Base-by-base conservation (phyloP, 495 filamentous ascomycete species). In the Staphylotrichum tortipilum region DNA sequence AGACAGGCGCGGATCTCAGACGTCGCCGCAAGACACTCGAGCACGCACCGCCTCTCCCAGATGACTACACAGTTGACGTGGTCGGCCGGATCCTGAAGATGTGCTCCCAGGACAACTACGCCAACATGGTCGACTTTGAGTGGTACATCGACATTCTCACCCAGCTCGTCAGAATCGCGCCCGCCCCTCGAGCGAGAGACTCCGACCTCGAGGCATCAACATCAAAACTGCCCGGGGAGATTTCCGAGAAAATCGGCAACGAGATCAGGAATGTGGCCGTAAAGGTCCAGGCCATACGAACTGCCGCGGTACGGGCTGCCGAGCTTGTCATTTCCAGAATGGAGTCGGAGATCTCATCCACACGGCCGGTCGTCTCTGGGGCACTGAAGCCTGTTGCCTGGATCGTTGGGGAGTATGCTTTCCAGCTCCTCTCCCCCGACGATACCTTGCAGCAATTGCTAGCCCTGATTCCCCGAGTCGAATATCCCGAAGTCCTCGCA, bases 101-200 rank as follows among this genome's bases (percentile, higher is more conserved):
- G 76, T 97, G 94, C 66, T 87, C 86, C n/a, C 78, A 82, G 41
- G 83, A 88, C 53, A 94, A 88, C 49, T 98, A 96, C 64, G 76
- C 79, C 14, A 86, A 86, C 58, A 68, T 97, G 39, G 69, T 68
- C 38, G 92, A 98, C 61, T 97, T 98, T 63, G 92, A 94, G 53
- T 98, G 92, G 92, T 97, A 97, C 69, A 80, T 97, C 42, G 82
- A 86, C 50, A 77, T 90, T 31, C 68, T 98, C 9, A 79, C 88
- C 6, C 85, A 91, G 58, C 74, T 98, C 3, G 77, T 95, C 26
- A 78, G 81, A 37, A 78, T 85, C 49, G 74, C 89, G 28, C 73
- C 75, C 2, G 69, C 86, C 30, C 65, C 74, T 12, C 57, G 69
- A 11, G 54, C 48, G 48, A 67, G 55, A 34, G 61, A 60, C n/a